Conservation (phyloP, 2,329 filamentous ascomycete species). For the Penicillium aurantiogriseum region DNA sequence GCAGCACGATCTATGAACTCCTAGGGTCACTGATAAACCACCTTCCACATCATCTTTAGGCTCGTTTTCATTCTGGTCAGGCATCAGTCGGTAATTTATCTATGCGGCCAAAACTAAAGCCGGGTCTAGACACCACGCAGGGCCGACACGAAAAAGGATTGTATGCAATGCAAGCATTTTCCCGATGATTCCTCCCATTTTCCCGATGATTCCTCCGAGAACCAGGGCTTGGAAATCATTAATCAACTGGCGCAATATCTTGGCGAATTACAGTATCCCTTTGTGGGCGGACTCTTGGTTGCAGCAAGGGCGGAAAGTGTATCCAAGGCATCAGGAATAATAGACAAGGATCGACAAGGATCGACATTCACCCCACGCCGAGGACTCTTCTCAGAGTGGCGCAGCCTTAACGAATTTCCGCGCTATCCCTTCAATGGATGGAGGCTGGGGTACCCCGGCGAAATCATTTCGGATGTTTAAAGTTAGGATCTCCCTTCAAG, state of each 20-base stretch:
- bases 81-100: background rate
- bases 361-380: conserved; percentile 6
- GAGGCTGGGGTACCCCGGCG: background rate
- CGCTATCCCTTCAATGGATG: background rate
- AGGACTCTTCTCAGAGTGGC: background rate
- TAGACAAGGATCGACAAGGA: background rate
- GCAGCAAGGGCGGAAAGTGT: background rate
- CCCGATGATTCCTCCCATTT: background rate
- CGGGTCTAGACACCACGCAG: background rate
- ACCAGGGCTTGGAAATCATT: background rate
- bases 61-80: background rate
- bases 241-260: background rate
- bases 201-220: background rate
- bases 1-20: background rate
- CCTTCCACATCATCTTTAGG: background rate
- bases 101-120: background rate
- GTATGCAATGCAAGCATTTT: background rate
- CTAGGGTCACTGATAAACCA: background rate
- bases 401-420: background rate
- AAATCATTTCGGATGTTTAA: background rate
- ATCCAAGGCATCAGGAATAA: background rate
- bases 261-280: background rate
- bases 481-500: conserved; percentile 4
- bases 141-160: background rate
- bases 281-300: background rate